These are phyloP conservation scores for Cetradonia linearis DNA, from an alignment of 495 filamentous ascomycete genomes.

Conservation along the genomic window DNA sequence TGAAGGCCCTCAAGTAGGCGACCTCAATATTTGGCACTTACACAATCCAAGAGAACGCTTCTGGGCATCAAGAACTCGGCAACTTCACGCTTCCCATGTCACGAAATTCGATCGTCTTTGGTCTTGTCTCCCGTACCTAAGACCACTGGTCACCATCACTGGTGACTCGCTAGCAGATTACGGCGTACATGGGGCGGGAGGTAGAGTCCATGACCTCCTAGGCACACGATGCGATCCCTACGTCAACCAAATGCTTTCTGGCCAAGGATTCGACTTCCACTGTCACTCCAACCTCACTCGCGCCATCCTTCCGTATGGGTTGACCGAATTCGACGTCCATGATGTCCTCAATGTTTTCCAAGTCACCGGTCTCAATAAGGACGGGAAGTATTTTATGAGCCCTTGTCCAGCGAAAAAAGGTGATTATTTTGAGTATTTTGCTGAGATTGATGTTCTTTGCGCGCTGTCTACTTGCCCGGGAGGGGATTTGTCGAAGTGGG, in stretches of 20 bases:
- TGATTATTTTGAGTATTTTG: conserved; percentile 68
- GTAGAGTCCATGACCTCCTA: conserved; percentile 43
- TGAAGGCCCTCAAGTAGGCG: conserved; percentile 66
- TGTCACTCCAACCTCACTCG: conserved; percentile 74
- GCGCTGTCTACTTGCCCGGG: conserved; percentile 56
- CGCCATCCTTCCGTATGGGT: conserved; percentile 53
- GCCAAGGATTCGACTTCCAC: conserved; percentile 62
- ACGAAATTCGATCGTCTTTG: conserved; percentile 60
- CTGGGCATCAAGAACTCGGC: conserved; percentile 69
- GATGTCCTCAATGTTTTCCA: conserved; percentile 78
- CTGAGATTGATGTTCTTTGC: conserved; percentile 64
- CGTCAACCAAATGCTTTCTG: conserved; percentile 60
- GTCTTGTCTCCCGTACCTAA: conserved; percentile 65
- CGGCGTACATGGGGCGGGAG: conserved; percentile 40
- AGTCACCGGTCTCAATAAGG: conserved; percentile 60
- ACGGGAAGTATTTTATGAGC: conserved; percentile 69
- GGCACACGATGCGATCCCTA: conserved; percentile 73
- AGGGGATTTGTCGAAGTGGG: conserved; percentile 64
- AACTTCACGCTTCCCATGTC: conserved; percentile 66
- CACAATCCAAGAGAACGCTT: conserved; percentile 68
- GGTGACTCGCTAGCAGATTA: conserved; percentile 54
- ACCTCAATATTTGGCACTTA: conserved; percentile 71
- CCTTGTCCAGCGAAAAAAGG: conserved; percentile 54
- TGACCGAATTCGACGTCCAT: conserved; percentile 65
- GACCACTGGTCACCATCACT: conserved; percentile 62